These are phyloP conservation scores for Euclidium syriacum DNA, from an alignment of 345 rosid species.

Conservation along the genomic window DNA sequence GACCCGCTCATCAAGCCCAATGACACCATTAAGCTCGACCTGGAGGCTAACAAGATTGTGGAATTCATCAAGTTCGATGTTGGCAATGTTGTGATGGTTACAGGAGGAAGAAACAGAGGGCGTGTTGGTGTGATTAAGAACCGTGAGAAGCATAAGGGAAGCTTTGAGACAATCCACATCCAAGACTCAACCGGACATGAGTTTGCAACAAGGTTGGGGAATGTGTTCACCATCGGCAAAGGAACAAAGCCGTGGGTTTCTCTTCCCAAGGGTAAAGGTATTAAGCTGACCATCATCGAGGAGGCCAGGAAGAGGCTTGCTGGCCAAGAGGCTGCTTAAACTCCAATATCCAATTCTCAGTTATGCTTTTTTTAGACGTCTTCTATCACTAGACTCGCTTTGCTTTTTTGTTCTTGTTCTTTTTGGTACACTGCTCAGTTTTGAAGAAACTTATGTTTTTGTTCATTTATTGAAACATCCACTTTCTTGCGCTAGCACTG, in stretches of 20 bases:
- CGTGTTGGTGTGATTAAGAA: constrained; percentile 31
- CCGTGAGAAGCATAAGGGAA: constrained; percentile 35
- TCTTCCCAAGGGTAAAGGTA: constrained; percentile 86
- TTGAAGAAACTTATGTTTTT: constrained; percentile 6
- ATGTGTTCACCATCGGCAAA: constrained; percentile 76
- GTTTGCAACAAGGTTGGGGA: constrained; percentile 76
- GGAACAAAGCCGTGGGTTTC: constrained; percentile 83
- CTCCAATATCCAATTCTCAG: neutral
- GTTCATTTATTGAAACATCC: neutral
- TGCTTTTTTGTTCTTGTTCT: no score
- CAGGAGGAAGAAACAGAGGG: constrained; percentile 40
- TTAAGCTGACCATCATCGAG: constrained; percentile 75
- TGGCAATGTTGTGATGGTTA: constrained; percentile 64
- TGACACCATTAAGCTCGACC: constrained; percentile 58
- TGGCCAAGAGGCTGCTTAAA: constrained; percentile 37
- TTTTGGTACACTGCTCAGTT: constrained; percentile 9
- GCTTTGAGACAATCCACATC: constrained; percentile 57
- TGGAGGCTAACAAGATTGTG: constrained; percentile 34
- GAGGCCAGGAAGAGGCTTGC: constrained; percentile 81
- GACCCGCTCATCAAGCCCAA: constrained; percentile 47
- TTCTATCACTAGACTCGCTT: constrained; percentile 4
- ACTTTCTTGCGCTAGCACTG: no score
- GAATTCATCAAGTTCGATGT: constrained; percentile 64
- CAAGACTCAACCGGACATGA: constrained; percentile 76
- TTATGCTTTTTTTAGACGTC: constrained; percentile 6